Conservation (phyloP, 2,329 filamentous ascomycete genomes). For the Aspergillus sp. region DNA sequence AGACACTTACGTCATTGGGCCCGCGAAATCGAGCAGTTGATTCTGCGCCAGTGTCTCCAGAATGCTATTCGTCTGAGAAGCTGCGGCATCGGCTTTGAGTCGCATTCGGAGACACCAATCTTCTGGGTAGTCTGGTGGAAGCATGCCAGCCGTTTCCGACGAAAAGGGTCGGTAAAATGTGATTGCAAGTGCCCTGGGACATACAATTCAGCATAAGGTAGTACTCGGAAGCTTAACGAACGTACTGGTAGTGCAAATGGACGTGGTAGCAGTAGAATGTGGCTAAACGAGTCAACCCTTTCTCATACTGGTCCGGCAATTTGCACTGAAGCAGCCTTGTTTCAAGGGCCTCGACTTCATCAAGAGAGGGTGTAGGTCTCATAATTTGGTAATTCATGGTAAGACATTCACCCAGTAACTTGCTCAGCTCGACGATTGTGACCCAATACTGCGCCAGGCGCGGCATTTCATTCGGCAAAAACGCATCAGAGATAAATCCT, state of each 20-base stretch:
- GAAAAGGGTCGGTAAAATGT: conserved; percentile 29
- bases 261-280: conserved; percentile 26
- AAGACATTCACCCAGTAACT: conserved; percentile 22
- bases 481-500: conserved; percentile 8
- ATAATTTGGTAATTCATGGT: conserved; percentile 23
- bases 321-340: conserved; percentile 15
- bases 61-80: conserved; percentile 21
- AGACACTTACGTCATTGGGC: conserved; percentile 28
- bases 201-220: conserved; percentile 4
- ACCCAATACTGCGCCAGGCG: conserved; percentile 27
- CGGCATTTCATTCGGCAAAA: conserved; percentile 21
- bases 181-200: conserved; percentile 21
- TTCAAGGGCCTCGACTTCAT: conserved; percentile 23
- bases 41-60: conserved; percentile 21
- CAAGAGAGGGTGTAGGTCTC: conserved; percentile 13
- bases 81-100: conserved; percentile 17
- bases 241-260: conserved; percentile 30
- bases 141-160: conserved; percentile 20
- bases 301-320: conserved; percentile 17
- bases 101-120: conserved; percentile 23
- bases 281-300: conserved; percentile 8
- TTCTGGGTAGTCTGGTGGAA: conserved; percentile 4
- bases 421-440: conserved; percentile 25
- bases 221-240: not conserved
- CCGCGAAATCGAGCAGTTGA: conserved; percentile 16